Base-by-base conservation (phyloP, 164 flowering plant species). In the Umbellularia californica region DNA sequence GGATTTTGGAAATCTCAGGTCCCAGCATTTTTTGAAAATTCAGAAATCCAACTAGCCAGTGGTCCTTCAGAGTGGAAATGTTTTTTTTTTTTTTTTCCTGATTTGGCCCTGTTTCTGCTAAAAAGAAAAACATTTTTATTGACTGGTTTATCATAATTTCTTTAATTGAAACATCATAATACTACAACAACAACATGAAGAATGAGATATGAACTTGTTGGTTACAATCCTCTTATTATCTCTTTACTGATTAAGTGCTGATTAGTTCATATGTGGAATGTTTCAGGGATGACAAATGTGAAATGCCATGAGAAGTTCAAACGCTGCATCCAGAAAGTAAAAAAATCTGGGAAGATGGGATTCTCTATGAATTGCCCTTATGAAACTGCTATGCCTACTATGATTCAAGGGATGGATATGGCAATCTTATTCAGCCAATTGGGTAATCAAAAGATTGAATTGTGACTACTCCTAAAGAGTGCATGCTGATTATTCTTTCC, bases 301-400 rank as follows among this genome's bases (percentile, higher is more conserved):
- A 87, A 83, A 78, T 96, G 99, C 82, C 99, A 96, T 76, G 90
- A 92, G 87, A 91, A 89, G 88, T 93, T 96, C 84, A 94, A 94
- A 85, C 83, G 69, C 62, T 96, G 98, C 88, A 88, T 96, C 66
- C 90, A 81, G 84, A 89, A 84, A 77, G 95, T 91, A 11, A 86
- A 83, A 5, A 93, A 88, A 75, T 86, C 96, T 68, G 97, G 97
- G 33, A 91, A 93, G 85, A 75, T 71, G 41, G 99, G 99, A 47
- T 95, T 96, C 81, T 93, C 98, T 75, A 72, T 58, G 47, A 84
- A 70, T 17, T 95, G 99, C 70, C 93, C 99, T 64, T 86, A 85
- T 76, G 87, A 81, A n/a, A 84, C 83, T 13, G 98, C 86, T 62
- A 85, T 91, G 72, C 94, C 98, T 11, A 93, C 95, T 50, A 93